Percentiles rank a stretch among this genome's conserved stretches.
Conservation (phyloP, 164 flowering plant genomes). For the Macadamia integrifolia region DNA sequence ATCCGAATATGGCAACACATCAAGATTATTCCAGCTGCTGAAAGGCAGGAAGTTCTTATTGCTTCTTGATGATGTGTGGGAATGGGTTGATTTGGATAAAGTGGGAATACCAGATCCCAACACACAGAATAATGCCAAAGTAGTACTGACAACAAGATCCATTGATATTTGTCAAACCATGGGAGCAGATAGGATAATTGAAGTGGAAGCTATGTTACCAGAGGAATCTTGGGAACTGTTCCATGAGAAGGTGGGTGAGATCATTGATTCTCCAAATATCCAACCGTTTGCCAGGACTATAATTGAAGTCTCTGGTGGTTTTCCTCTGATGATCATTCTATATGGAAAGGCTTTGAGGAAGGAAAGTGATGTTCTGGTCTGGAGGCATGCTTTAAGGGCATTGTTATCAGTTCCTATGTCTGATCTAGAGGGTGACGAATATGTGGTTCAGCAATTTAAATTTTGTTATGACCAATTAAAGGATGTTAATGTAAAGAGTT, state of each 20-base stretch:
- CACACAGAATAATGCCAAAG: background rate
- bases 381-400: constrained; percentile 1
- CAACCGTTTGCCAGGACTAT: constrained; percentile 4
- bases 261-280: constrained; percentile 6
- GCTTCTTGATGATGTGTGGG: constrained; percentile 12
- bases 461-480: constrained; percentile 1
- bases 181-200: background rate
- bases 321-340: constrained; percentile 2
- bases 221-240: constrained; percentile 12
- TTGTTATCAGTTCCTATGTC: background rate
- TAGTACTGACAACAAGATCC: constrained; percentile 3
- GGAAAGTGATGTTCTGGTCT: background rate
- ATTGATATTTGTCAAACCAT: constrained; percentile 2
- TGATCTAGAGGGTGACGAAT: background rate
- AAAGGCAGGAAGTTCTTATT: constrained; percentile 2
- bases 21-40: too few species aligned
- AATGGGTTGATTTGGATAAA: constrained; percentile 3
- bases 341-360: constrained; percentile 1
- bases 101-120: background rate
- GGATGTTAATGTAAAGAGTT: background rate
- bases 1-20: too few species aligned
- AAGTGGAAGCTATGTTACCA: background rate
- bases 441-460: background rate
- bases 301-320: constrained; percentile 1
- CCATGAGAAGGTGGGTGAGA: background rate